Base-by-base conservation (phyloP, 73 alveolate genomes). In the Stentor roeselii region DNA sequence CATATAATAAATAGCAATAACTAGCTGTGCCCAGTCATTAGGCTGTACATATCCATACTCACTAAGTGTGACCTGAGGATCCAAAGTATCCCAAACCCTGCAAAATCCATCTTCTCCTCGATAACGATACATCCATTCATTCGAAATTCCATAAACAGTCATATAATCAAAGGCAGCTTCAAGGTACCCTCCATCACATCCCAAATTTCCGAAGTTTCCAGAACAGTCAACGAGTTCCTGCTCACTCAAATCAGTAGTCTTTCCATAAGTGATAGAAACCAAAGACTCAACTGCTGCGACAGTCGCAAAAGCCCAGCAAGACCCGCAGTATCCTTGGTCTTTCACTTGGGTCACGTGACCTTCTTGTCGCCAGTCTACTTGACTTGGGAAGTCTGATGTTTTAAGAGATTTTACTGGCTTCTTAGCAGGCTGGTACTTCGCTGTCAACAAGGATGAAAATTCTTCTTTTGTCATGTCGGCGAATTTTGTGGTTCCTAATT, bases 291-390 rank as follows among this genome's bases (percentile, higher is more conserved):
- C 40, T 31, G 78, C 90, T 30, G 96, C 97, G 11, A 85, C 92
- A 1, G 97, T 60, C 36, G 96, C 76, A 83, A 95, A 93, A 1
- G 98, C 97, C 96, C 97, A 95, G 84, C 97, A 89, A 11, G 95
- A 88, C 35, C 95, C 97, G 36, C 99, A 93, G 27, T 75, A 30
- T 32, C 95, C 95, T 87, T 95, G 92, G 82, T 95, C 90, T 61
- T 90, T 82, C 4, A 91, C 94, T 3, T 86, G 86, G 38, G 90
- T 39, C 14, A 93, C 95, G 2, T 42, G 87, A 0, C 95, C 95
- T 60, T 78, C 32, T 21, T 76, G 80, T 80, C 95, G 86, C 97
- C 96, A 93, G 83, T 94, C 97, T 30, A 39, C 40, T 59, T 89
- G 27, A 84, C 61, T 34, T 78, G 89, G 88, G n/a, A 50, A 83